Evolutionary conservation across 345 rosid genomes (phyloP).

Genomic region (Brassica incana): DNA sequence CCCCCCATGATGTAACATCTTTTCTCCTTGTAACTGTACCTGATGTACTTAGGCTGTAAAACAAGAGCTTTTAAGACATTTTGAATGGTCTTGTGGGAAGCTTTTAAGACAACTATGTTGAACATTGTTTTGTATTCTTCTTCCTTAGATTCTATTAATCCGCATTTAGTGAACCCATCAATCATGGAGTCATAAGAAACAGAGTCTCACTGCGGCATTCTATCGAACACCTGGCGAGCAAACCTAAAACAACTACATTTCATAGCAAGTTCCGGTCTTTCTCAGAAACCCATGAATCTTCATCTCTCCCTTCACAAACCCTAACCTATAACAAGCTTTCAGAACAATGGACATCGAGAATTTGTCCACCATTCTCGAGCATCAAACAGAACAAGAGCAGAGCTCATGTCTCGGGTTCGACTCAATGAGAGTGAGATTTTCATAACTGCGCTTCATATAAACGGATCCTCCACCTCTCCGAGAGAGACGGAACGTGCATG

Average conservation of each 20-base stretch:
- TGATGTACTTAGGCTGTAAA: conserved; percentile 38
- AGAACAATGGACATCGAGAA: conserved; percentile 40
- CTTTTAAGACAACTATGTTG: conserved; percentile 7
- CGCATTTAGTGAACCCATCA: conserved; percentile 54
- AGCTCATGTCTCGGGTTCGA: conserved; percentile 32
- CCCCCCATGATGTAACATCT: neutral
- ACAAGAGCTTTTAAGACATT: neutral
- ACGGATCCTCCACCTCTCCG: conserved; percentile 30
- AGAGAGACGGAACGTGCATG: neutral
- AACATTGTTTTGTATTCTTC: conserved; percentile 37
- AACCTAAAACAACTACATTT: conserved; percentile 41
- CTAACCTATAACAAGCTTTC: conserved; percentile 45
- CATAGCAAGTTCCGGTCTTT: conserved; percentile 36
- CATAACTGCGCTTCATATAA: conserved; percentile 40
- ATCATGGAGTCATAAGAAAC: conserved; percentile 50
- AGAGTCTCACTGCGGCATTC: conserved; percentile 38
- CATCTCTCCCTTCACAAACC: conserved; percentile 30
- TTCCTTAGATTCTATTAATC: conserved; percentile 41
- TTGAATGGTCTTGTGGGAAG: neutral
- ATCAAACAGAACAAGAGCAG: conserved; percentile 40
- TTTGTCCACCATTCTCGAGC: conserved; percentile 40
- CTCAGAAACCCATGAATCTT: conserved; percentile 48
- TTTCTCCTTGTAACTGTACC: conserved; percentile 34
- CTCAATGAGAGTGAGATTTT: conserved; percentile 47
- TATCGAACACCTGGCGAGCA: conserved; percentile 45